Conservation (phyloP, 352 stramenopile species). For the Globisporangium rhizosaccharum region DNA sequence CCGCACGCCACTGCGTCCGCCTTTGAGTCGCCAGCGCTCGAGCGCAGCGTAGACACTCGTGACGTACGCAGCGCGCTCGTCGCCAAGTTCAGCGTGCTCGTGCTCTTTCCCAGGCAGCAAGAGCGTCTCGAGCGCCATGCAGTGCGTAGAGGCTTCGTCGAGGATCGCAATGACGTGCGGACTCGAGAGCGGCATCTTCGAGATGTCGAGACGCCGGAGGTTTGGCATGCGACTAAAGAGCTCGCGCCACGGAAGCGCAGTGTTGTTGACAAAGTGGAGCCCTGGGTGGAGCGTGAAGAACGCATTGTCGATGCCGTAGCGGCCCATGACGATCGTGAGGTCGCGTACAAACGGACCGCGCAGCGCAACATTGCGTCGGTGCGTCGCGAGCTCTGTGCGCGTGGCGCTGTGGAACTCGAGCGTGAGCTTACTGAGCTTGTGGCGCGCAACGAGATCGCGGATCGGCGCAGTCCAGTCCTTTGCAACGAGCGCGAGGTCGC, state of each 20-base stretch:
- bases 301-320: conserved; percentile 14
- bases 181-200: conserved; percentile 40
- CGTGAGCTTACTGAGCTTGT: conserved; percentile 21
- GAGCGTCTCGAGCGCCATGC: conserved; percentile 34
- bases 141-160: conserved; percentile 26
- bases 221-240: conserved; percentile 28
- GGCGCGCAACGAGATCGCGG: conserved; percentile 23
- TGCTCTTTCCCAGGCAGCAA: conserved; percentile 19
- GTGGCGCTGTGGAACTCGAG: conserved; percentile 26
- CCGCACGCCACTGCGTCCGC: conserved; percentile 21
- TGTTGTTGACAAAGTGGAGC: conserved; percentile 22
- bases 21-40: conserved; percentile 31
- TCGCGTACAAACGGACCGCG: conserved; percentile 21
- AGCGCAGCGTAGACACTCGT: conserved; percentile 17
- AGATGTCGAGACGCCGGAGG: conserved; percentile 49
- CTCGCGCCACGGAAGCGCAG: conserved; percentile 30
- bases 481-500: conserved; percentile 25
- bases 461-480: conserved; percentile 27
- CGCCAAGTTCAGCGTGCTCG: conserved; percentile 19
- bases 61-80: background rate
- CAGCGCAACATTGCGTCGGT: conserved; percentile 16
- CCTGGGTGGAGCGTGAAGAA: conserved; percentile 18
- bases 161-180: conserved; percentile 29
- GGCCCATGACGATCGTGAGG: conserved; percentile 24
- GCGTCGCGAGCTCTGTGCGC: conserved; percentile 15